Base-by-base conservation (phyloP, 2,329 filamentous ascomycete genomes). In the Colletotrichum zoysiae region DNA sequence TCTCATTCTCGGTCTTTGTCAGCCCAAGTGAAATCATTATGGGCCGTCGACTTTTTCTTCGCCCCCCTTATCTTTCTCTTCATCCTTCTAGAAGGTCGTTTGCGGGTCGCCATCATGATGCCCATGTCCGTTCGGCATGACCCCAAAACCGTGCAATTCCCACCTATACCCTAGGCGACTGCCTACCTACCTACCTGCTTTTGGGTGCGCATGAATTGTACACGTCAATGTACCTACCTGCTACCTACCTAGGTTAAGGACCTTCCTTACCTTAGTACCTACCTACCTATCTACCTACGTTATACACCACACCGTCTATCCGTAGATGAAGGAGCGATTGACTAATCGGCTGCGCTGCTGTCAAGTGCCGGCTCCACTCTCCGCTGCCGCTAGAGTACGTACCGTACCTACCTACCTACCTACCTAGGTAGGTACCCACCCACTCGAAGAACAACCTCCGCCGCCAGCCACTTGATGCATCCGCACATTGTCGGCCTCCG, bases 11-110 rank as follows among this genome's bases (percentile, higher is more conserved):
- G 6, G 65, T 40, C 57, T 26, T 53, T 38, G 44, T 14, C 33
- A 58, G 58, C 18, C n/a, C 18, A 30, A 33, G 69, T 71, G 65
- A 62, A 67, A 64, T 68, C 58, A 71, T 68, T 44, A 44, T 63
- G 65, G 58, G 16, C 26, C 35, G 57, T 68, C 35, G 58, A 63
- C 23, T 33, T 63, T 68, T 63, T 56, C 11, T 12, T 7, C 3
- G 1, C 20, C 7, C 5, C 5, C 6, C 20, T 20, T 44, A 7
- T 42, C 20, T 44, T 20, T 44, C 7, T 20, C 18, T 20, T 44
- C 11, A 8, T 44, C 35, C 35, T 56, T 71, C 69, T 71, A 71
- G 69, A 71, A 71, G 58, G 38, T 33, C 7, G 51, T 59, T 66
- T 40, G 38, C 42, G 16, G 42, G 40, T 23, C 20, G 5, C 16